Conservation (phyloP, 768 basidiomycete species). For the Lentinula sp. region DNA sequence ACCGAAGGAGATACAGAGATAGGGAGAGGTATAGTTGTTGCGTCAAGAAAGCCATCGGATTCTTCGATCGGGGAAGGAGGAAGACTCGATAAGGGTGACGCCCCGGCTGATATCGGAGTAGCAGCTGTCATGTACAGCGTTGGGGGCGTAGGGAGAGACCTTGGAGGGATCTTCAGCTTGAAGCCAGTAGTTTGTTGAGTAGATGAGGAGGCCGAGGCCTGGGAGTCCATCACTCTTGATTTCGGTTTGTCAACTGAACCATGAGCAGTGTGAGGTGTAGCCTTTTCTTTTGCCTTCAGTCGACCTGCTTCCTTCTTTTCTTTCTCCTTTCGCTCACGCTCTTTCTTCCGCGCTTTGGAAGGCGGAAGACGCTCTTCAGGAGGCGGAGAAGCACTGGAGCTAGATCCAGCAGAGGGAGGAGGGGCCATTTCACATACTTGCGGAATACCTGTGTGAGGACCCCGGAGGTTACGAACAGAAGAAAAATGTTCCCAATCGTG, state of each 20-base stretch:
- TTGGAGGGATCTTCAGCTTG: conserved; percentile 5
- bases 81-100: conserved; percentile 13
- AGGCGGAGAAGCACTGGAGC: conserved; percentile 20
- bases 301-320: conserved; percentile 16
- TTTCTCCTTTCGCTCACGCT: conserved; percentile 20
- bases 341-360: conserved; percentile 21
- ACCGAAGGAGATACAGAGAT: conserved; percentile 24
- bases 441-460: conserved; percentile 77
- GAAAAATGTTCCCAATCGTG: conserved; percentile 96
- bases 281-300: conserved; percentile 13
- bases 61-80: conserved; percentile 1
- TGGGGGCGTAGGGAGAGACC: neutral
- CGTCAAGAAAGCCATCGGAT: conserved; percentile 21
- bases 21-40: conserved; percentile 36
- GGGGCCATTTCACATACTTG: conserved; percentile 46
- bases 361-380: conserved; percentile 24
- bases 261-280: conserved; percentile 6
- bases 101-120: neutral
- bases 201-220: neutral
- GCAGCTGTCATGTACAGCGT: conserved; percentile 7
- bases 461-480: conserved; percentile 81
- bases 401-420: conserved; percentile 21
- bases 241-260: conserved; percentile 7
- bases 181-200: neutral
- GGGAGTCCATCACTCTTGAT: neutral